phyloP scores from a whole-genome alignment of 257 asterid species.

The Jasminum sambac region DNA sequence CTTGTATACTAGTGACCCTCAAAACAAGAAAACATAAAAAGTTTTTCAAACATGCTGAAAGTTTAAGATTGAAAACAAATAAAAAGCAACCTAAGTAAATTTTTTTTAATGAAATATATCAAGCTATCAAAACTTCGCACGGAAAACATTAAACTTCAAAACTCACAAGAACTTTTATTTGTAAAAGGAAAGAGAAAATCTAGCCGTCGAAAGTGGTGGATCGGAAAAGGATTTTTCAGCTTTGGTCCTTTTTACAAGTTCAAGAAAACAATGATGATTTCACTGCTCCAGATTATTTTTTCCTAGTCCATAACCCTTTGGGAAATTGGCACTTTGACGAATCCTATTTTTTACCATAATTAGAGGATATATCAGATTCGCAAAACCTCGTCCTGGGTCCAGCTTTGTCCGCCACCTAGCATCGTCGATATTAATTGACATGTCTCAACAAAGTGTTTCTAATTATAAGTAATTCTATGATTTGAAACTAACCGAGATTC shows the following conservation, averaged over 20 bases:
- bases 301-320: constrained; percentile 44
- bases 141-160: not conserved
- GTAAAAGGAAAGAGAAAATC: not conserved
- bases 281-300: constrained; percentile 13
- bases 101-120: not conserved
- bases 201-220: constrained; percentile 32
- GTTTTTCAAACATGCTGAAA: no score
- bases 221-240: not conserved
- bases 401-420: constrained; percentile 40
- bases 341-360: constrained; percentile 21
- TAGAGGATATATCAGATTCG: constrained; percentile 11
- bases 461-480: not conserved
- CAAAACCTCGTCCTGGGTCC: constrained; percentile 12
- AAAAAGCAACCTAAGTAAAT: no score
- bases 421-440: not conserved
- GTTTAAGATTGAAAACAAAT: no score
- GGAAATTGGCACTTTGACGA: constrained; percentile 34
- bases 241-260: constrained; percentile 14
- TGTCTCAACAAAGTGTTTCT: not conserved
- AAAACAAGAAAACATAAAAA: no score
- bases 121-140: not conserved
- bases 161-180: not conserved
- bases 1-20: no score
- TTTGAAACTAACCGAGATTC: no score
- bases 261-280: constrained; percentile 31